These are phyloP conservation scores for Aureobasidium sp. DNA, from an alignment of 2,329 filamentous ascomycete genomes.

Conservation along the genomic window DNA sequence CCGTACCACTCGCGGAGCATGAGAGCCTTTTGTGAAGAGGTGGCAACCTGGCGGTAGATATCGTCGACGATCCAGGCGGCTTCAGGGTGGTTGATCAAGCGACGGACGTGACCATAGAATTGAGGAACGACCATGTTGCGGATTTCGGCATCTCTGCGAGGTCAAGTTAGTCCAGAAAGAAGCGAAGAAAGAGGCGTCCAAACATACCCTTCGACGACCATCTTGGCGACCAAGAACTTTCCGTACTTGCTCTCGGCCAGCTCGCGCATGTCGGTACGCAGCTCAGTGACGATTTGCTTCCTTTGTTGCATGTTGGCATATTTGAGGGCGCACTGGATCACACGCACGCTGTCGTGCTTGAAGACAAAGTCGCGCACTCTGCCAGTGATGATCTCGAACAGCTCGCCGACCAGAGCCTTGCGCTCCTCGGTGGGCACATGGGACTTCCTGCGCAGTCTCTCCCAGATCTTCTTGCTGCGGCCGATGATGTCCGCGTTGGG, in stretches of 20 bases:
- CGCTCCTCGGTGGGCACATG: constrained; percentile 87
- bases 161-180: neutral
- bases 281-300: constrained; percentile 76
- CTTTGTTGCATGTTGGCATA: constrained; percentile 82
- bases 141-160: constrained; percentile 64
- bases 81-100: constrained; percentile 91
- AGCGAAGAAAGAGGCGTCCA: neutral
- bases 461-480: constrained; percentile 94
- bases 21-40: constrained; percentile 73
- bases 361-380: constrained; percentile 92
- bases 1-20: constrained; percentile 95
- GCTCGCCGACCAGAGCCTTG: constrained; percentile 76
- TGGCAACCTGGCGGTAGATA: constrained; percentile 84
- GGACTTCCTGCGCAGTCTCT: constrained; percentile 83
- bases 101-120: constrained; percentile 89
- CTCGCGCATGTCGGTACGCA: constrained; percentile 75
- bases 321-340: constrained; percentile 94
- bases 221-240: constrained; percentile 93
- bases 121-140: constrained; percentile 85
- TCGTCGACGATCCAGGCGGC: constrained; percentile 97
- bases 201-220: constrained; percentile 68
- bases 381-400: constrained; percentile 86
- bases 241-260: constrained; percentile 93
- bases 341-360: constrained; percentile 96
- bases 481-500: constrained; percentile 85